Evolutionary conservation across 2,329 filamentous ascomycete genomes (phyloP).

Genomic region (Nannizziopsis arthrosporioides): DNA sequence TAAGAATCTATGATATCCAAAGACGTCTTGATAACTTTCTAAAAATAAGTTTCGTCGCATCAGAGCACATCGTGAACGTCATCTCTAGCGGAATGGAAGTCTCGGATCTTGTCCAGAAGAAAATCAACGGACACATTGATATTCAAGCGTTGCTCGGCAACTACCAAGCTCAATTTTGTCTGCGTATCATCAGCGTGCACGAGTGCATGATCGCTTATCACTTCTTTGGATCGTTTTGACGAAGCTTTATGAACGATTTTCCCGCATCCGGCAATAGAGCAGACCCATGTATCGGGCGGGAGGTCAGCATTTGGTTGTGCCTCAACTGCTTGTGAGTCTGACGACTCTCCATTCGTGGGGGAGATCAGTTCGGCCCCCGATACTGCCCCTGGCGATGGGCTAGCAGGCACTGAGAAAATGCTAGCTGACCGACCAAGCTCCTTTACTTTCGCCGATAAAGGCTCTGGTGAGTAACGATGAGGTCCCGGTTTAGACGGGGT

Average conservation of each 20-base stretch:
- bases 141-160: constrained; percentile 28
- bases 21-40: neutral
- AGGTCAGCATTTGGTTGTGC: constrained; percentile 11
- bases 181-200: constrained; percentile 28
- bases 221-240: constrained; percentile 24
- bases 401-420: constrained; percentile 19
- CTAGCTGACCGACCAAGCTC: constrained; percentile 23
- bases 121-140: constrained; percentile 25
- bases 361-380: neutral
- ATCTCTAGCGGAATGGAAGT: constrained; percentile 16
- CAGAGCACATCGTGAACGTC: constrained; percentile 10
- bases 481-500: constrained; percentile 27
- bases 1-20: too few species aligned
- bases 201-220: constrained; percentile 25
- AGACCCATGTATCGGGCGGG: constrained; percentile 26
- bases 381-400: neutral
- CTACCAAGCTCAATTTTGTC: constrained; percentile 27
- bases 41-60: constrained; percentile 14
- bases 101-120: constrained; percentile 24
- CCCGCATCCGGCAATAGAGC: constrained; percentile 25
- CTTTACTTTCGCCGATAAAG: constrained; percentile 23
- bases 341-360: constrained; percentile 5
- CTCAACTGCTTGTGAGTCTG: neutral
- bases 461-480: constrained; percentile 25
- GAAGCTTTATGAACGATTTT: constrained; percentile 25